A percentile compares a stretch with the other conserved stretches of the same genome.
phyloP scores from a whole-genome alignment of 192 early-diverging fungal species.

The Chytriomyces sp. region DNA sequence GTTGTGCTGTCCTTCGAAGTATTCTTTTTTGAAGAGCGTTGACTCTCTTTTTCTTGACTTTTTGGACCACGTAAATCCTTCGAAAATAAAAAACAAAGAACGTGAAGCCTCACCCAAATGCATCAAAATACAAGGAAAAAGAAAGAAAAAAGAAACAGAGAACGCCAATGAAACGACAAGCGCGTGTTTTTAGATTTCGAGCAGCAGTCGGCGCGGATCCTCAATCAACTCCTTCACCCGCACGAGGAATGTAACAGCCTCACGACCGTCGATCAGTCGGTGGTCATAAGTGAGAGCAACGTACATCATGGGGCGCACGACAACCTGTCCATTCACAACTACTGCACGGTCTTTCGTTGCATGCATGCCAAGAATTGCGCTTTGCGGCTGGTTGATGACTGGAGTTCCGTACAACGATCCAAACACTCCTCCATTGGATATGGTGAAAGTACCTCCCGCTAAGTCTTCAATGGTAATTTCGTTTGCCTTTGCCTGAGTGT shows the following conservation, averaged over 20 bases:
- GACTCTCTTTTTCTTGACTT: no score
- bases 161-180: no score
- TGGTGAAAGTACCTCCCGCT: slow-evolving; percentile 98
- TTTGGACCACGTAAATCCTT: no score
- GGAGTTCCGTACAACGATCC: slow-evolving; percentile 97
- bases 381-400: slow-evolving; percentile 97
- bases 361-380: slow-evolving; percentile 98
- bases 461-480: slow-evolving; percentile 97
- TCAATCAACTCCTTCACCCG: slow-evolving; percentile 96
- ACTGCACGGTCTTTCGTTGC: slow-evolving; percentile 96
- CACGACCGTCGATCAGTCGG: slow-evolving; percentile 97
- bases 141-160: no score
- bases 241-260: slow-evolving; percentile 97
- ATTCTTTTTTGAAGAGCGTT: no score
- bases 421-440: slow-evolving; percentile 98
- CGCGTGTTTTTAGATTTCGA: slow-evolving; percentile 73
- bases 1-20: no score
- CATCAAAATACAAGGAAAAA: no score
- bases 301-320: slow-evolving; percentile 80
- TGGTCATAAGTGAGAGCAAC: slow-evolving; percentile 98
- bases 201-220: slow-evolving; percentile 89
- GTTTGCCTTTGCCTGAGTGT: slow-evolving; percentile 83
- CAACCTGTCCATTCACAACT: slow-evolving; percentile 89
- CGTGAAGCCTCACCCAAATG: no score
- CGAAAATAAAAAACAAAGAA: no score